Base-by-base conservation (phyloP, 805 yeast genomes). In the Danielia reshetovae region DNA sequence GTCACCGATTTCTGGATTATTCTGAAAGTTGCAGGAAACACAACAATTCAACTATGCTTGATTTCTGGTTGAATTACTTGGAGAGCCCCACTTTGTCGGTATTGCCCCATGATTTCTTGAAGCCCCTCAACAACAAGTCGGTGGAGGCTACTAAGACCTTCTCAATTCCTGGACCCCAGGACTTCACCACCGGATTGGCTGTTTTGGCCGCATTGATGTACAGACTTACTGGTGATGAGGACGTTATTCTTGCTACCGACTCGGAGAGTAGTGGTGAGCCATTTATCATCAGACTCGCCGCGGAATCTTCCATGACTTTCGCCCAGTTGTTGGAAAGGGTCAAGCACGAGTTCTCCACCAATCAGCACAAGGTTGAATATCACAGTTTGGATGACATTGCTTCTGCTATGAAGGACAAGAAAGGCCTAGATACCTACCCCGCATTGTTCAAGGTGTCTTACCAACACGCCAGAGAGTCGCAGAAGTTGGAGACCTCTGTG, bases 171-270 rank as follows among this genome's bases (percentile, higher is more conserved):
- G n/a, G 14, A 4, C 18, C 29, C 10, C 21, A 27, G 45, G 29
- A 40, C 43, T 85, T 81, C 55, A 52, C 66, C 7, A 59, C 74
- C 11, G 79, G 80, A 0, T 66, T 86, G 42, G 66, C 95, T 12
- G 75, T 75, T 1, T 85, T 80, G 62, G 76, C 82, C 16, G 77
- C 82, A 1, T 69, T 90, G 38, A 70, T 86, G 24, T 81, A 75
- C 59, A 72, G 97, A 53, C 66, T 86, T 30, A 83, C 96, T 2
- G 97, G 97, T 16, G 97, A 90, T 56, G 97, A 90, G 46, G 97
- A 90, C 51, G 80, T 93, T 32, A 80, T 83, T n/a, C 64, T 90
- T 41, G 88, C 89, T n/a, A 79, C 88, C 0, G 78, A 81, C 46
- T 58, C 72, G 17, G 42, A 45, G 10, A 40, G 42, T 11, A 37